Conservation (phyloP, 306 rosid genomes). For the Glycine latifolia region DNA sequence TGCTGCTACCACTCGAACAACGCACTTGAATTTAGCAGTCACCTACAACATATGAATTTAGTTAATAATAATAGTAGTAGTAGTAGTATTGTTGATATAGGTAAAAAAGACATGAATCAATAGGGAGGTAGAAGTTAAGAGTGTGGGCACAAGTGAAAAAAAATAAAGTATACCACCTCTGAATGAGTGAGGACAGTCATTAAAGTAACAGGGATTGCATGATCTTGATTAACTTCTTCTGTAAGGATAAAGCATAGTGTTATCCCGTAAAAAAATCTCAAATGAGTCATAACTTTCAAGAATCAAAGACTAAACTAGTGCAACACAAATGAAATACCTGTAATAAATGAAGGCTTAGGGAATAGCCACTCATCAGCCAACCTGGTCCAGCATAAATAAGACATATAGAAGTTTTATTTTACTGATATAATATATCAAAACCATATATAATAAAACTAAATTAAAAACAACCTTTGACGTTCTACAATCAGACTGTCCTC, state of each 20-base stretch:
- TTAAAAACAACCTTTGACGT: conserved; percentile 65
- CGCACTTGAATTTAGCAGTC: conserved; percentile 65
- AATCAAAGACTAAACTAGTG: conserved; percentile 4
- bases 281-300: background rate
- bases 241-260: conserved; percentile 34
- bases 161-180: conserved; percentile 54
- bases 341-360: conserved; percentile 51
- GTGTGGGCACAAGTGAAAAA: background rate
- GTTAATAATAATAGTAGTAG: background rate
- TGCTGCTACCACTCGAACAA: conserved; percentile 66
- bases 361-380: conserved; percentile 54
- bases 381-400: conserved; percentile 46
- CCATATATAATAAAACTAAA: conserved; percentile 27
- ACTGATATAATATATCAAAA: background rate
- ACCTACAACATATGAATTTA: conserved; percentile 53
- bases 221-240: conserved; percentile 60
- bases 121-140: background rate
- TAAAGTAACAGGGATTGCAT: conserved; percentile 50
- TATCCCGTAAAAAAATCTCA: conserved; percentile 30
- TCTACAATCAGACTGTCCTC: conserved; percentile 51
- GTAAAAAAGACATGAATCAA: background rate
- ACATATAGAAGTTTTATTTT: background rate
- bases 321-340: conserved; percentile 58
- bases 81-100: background rate
- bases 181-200: conserved; percentile 67